Conservation (phyloP, 208 protist genomes). For the Acanthamoeba castellanii region DNA sequence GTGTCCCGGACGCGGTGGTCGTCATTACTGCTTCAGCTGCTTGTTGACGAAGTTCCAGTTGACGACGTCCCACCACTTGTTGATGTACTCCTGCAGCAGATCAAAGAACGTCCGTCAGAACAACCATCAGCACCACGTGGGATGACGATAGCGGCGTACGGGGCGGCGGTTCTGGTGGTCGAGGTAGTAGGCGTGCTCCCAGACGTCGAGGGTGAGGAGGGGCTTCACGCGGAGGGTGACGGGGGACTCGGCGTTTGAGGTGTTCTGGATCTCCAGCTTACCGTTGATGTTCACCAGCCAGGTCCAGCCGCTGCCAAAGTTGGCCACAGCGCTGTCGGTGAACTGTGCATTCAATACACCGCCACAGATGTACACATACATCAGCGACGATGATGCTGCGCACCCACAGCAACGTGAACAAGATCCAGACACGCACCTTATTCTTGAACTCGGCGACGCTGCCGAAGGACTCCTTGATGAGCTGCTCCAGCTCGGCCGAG, state of each 20-base stretch:
- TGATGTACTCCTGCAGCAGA: slow-evolving; percentile 74
- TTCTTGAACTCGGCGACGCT: slow-evolving; percentile 79
- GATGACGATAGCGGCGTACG: not conserved
- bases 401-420: not conserved
- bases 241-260: slow-evolving; percentile 75
- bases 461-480: slow-evolving; percentile 76
- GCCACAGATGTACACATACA: too few relatives aligned
- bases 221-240: slow-evolving; percentile 54
- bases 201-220: slow-evolving; percentile 76
- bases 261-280: slow-evolving; percentile 77
- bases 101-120: not conserved
- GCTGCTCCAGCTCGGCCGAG: slow-evolving; percentile 49
- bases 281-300: slow-evolving; percentile 77
- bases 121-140: not conserved
- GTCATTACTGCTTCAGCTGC: slow-evolving; percentile 49
- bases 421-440: slow-evolving; percentile 15
- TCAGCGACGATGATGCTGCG: not conserved
- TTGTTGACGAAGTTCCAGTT: slow-evolving; percentile 78
- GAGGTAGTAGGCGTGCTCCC: slow-evolving; percentile 83
- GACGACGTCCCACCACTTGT: slow-evolving; percentile 79
- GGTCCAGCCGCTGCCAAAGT: slow-evolving; percentile 80
- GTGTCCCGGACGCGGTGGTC: too few relatives aligned
- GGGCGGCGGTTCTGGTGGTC: slow-evolving; percentile 82
- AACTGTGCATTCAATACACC: too few relatives aligned
- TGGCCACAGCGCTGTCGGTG: slow-evolving; percentile 62